Percentiles rank a stretch among this genome's conserved stretches.
Evolutionary conservation across 2,329 filamentous ascomycete genomes (phyloP).

Genomic region (Zopfia rhizophila): DNA sequence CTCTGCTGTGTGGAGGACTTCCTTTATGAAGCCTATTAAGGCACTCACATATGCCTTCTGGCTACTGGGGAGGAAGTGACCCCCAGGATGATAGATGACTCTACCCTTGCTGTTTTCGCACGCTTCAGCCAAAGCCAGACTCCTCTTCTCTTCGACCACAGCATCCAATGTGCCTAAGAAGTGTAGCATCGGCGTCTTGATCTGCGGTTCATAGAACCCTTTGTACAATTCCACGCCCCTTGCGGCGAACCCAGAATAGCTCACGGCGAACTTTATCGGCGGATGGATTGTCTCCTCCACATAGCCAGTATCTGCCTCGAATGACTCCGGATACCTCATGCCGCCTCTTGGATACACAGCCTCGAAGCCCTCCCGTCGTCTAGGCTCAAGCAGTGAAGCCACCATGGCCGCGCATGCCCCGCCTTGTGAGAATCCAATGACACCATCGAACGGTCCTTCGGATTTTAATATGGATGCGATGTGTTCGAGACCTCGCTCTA

Average conservation of each 20-base stretch:
- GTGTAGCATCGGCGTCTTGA: conserved; percentile 82
- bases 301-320: conserved; percentile 47
- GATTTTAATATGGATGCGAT: conserved; percentile 61
- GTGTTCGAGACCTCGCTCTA: conserved; percentile 73
- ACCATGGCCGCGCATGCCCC: conserved; percentile 75
- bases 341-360: conserved; percentile 50
- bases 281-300: conserved; percentile 57
- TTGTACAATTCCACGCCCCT: conserved; percentile 67
- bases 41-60: conserved; percentile 83
- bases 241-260: conserved; percentile 81
- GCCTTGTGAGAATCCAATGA: conserved; percentile 50
- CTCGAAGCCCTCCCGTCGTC: conserved; percentile 61
- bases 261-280: conserved; percentile 75
- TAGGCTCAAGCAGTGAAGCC: conserved; percentile 74
- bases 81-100: conserved; percentile 81
- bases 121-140: conserved; percentile 72
- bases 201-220: conserved; percentile 78
- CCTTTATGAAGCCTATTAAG: conserved; percentile 76
- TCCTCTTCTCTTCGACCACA: conserved; percentile 83
- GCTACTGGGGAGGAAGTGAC: conserved; percentile 84
- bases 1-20: conserved; percentile 56
- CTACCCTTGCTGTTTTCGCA: conserved; percentile 65
- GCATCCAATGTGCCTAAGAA: conserved; percentile 86
- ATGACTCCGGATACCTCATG: conserved; percentile 64
- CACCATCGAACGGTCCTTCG: conserved; percentile 49